Evolutionary conservation across 768 basidiomycete genomes (phyloP).

Genomic region (Lentinula guzmanii): DNA sequence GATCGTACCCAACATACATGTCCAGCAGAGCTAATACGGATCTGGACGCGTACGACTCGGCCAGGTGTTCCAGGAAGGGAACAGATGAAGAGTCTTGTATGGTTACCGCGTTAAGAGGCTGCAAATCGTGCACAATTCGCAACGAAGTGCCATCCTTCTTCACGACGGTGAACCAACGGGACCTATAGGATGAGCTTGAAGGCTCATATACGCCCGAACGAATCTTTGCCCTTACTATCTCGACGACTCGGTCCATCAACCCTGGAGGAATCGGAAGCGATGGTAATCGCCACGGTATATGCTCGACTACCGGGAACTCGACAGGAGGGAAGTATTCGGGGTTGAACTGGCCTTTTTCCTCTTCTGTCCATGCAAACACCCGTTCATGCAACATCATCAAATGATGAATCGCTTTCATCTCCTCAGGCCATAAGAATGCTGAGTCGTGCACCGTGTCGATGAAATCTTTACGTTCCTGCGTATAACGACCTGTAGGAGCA

Average conservation of each 20-base stretch:
- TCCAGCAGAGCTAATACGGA: not conserved
- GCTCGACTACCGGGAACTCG: conserved; percentile 15
- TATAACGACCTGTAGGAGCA: conserved; percentile 12
- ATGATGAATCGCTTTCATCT: conserved; percentile 17
- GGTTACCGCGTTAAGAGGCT: conserved; percentile 16
- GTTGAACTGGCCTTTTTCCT: conserved; percentile 18
- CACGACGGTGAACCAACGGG: conserved; percentile 1
- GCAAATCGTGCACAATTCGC: conserved; percentile 16
- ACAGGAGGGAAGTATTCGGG: conserved; percentile 15
- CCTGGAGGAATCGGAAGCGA: conserved; percentile 11
- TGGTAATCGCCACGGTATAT: conserved; percentile 15
- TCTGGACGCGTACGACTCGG: not conserved
- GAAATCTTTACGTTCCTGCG: conserved; percentile 15
- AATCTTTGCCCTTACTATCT: conserved; percentile 28
- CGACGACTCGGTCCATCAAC: conserved; percentile 24
- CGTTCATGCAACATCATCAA: conserved; percentile 17
- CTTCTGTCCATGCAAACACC: conserved; percentile 24
- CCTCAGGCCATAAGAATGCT: conserved; percentile 21
- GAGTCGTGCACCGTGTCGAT: conserved; percentile 14
- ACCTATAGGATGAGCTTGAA: not conserved
- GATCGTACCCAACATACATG: not conserved
- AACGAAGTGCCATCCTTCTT: conserved; percentile 11
- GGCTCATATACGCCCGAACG: not conserved
- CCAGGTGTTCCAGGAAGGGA: conserved; percentile 13
- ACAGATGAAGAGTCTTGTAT: conserved; percentile 11